Evolutionary conservation across 495 filamentous ascomycete species (phyloP).

Genomic region (Neurospora tetraspora): DNA sequence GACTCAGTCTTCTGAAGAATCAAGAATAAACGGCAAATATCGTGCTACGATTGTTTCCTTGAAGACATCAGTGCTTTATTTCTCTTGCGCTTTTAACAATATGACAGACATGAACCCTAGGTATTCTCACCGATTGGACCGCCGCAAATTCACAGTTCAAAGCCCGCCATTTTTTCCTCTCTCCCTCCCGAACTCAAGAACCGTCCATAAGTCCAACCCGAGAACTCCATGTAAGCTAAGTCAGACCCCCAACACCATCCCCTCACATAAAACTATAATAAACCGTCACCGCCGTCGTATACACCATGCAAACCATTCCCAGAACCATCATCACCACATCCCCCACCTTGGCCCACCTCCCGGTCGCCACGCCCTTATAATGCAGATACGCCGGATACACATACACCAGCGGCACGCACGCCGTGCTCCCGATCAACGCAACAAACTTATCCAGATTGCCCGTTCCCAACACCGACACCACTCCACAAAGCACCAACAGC

Average conservation of each 20-base stretch:
- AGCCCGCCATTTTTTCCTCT: background rate
- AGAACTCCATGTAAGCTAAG: background rate
- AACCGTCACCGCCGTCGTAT: slow-evolving; percentile 50
- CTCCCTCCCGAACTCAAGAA: background rate
- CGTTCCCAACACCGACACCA: slow-evolving; percentile 43
- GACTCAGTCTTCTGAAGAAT: background rate
- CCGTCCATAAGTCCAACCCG: background rate
- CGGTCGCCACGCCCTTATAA: slow-evolving; percentile 46
- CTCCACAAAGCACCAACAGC: slow-evolving; percentile 39
- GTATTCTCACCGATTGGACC: background rate
- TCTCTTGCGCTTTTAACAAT: background rate
- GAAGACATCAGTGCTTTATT: background rate
- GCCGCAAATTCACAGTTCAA: background rate
- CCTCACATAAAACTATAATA: slow-evolving; percentile 27
- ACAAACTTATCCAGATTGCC: slow-evolving; percentile 56
- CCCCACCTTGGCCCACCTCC: slow-evolving; percentile 32
- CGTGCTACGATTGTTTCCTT: background rate
- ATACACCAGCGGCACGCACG: slow-evolving; percentile 81
- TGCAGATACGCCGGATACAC: slow-evolving; percentile 74
- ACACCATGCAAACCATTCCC: slow-evolving; percentile 50
- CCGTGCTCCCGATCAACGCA: slow-evolving; percentile 50
- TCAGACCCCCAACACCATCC: background rate
- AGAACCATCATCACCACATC: slow-evolving; percentile 47
- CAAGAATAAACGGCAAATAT: background rate
- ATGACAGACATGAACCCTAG: background rate